Evolutionary conservation across 116 monocot species (phyloP), one percentile per base, ranked within the genome.

Genomic region (Dioscorea cayenensis): DNA sequence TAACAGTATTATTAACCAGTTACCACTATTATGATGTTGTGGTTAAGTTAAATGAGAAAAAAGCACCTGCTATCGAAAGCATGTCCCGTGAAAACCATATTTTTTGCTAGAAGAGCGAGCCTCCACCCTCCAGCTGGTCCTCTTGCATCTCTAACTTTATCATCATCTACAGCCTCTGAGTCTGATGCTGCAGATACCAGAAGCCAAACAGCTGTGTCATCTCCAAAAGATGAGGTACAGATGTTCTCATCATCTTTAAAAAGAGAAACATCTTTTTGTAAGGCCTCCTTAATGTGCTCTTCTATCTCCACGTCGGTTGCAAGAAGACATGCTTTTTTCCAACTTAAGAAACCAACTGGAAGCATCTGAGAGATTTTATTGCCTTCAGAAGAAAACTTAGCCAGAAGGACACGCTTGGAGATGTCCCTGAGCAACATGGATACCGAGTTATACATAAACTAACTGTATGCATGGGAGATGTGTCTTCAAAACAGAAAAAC

Each of bases 51-150:
- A 55, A 55, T 55, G 4, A 55, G 16, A n/a, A 20, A 27, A 22
- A 28, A 36, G 62, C 90, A 96, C 92, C 96, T 90, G 28, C 73
- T 60, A 72, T 92, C 84, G 65, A 90, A 83, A 21, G 76, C 38
- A 48, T 67, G 72, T 49, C 90, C 90, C 60, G 90, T 63, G 66
- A 86, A 58, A 3, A 90, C 67, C 64, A 25, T 71, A 66, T 83
- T 70, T 28, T 81, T 84, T 6, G 72, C 76, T 55, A 90, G 32
- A 65, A 92, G 68, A 51, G 84, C 90, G 29, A 88, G 81, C 70
- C 90, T 88, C 92, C 92, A 96, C 2, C 75, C 65, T 69, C 81
- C 75, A 72, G 65, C 43, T 36, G 71, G 29, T 78, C 23, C 66
- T 19, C 65, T 68, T 2, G 32, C 17, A 55, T 76, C 73, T 36